Evolutionary conservation across 768 basidiomycete genomes (phyloP), one percentile per base, ranked within the genome.

Genomic region (Russula compacta): DNA sequence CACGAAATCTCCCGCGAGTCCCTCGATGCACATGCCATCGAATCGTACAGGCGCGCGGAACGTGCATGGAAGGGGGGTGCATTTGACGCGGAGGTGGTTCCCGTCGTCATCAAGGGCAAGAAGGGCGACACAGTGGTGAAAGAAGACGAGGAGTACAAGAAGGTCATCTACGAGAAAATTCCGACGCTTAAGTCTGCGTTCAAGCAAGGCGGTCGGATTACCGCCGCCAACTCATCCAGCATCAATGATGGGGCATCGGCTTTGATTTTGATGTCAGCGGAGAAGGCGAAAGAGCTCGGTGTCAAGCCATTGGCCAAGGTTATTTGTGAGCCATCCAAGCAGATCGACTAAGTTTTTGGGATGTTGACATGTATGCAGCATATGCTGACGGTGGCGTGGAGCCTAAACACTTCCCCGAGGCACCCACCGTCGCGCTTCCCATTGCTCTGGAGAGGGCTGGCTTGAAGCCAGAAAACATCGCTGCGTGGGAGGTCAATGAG

Each of bases 101-200:
- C 93, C 4, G 83, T 98, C 12, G 87, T 86, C 8, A 83, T 98
- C 76, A 89, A 89, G 73, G 89, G 90, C 71, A 93, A 92, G 80
- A 98, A 97, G 78, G 92, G 92, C 44, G 91, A 95, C 71, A 86
- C 83, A 35, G 73, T 97, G 53, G 83, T 99, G 48, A 81, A 81
- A 66, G 95, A 98, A 77, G 97, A 99, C 69, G 97, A 99, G 74
- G 97, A 98, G 70, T 98, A 92, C 81, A 98, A 95, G 79, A 89
- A 93, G 67, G 84, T 99, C 66, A 83, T 95, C 69, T 94, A 84
- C 70, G 95, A 97, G 65, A 99, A 99, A 74, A 82, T 98, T 65
- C 91, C 94, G 38, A 77, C 84, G 6, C 81, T 99, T 64, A 83
- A 83, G 66, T 92, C 95, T 53, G 88, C 88, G 38, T 99, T 99